These are phyloP conservation scores for Begonia masoniana DNA, from an alignment of 306 rosid species.

Conservation along the genomic window DNA sequence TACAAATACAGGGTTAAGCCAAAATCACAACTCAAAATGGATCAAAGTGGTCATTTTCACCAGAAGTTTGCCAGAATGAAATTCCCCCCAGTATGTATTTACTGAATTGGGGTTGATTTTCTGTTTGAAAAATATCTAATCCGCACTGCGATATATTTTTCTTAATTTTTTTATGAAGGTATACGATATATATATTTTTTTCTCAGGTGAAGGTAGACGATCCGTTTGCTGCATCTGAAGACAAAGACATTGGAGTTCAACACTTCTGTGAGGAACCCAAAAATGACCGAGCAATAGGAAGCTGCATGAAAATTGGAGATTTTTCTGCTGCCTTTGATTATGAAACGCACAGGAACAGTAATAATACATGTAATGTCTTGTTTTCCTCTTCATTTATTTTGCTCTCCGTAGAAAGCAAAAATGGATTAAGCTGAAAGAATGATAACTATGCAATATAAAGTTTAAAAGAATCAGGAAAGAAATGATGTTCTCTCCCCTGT, in stretches of 20 bases:
- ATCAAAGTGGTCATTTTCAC: constrained; percentile 29
- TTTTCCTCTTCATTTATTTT: no score
- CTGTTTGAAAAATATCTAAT: neutral
- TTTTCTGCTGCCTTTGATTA: constrained; percentile 32
- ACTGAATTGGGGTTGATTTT: neutral
- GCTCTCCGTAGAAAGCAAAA: no score
- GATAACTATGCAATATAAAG: neutral
- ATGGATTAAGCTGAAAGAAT: no score
- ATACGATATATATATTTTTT: neutral
- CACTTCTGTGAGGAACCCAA: constrained; percentile 52
- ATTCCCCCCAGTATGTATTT: constrained; percentile 49
- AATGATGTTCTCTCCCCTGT: no score
- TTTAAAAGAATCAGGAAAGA: neutral
- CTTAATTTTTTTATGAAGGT: neutral
- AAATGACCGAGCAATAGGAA: constrained; percentile 36
- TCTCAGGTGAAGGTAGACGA: constrained; percentile 47
- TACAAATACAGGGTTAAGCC: constrained; percentile 31
- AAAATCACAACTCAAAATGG: constrained; percentile 38
- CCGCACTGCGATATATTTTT: neutral
- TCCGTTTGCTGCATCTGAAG: constrained; percentile 36
- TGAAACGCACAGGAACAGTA: constrained; percentile 28
- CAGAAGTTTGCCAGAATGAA: constrained; percentile 52
- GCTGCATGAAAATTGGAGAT: constrained; percentile 27
- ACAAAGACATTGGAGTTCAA: constrained; percentile 42
- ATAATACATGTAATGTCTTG: constrained; percentile 16